Conservation (phyloP, 23 red algal species). For the Gracilaria vermiculophylla region DNA sequence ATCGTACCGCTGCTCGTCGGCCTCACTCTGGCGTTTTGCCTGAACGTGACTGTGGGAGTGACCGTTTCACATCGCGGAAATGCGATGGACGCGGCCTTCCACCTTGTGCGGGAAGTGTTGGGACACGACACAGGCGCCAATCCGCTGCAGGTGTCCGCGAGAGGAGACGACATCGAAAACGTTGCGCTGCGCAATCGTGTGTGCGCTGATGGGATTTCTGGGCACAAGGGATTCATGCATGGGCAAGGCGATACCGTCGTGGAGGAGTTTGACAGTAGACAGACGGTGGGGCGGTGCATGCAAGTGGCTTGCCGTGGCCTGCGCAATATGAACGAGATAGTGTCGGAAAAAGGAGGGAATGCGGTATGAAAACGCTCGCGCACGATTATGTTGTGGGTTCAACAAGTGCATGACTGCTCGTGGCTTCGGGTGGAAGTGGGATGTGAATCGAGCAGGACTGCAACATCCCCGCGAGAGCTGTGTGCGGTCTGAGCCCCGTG, state of each 20-base stretch:
- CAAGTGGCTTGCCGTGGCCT: neutral
- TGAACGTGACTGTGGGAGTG: neutral
- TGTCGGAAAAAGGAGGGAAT: neutral
- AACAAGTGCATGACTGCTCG: too few relatives aligned
- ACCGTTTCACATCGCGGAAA: neutral
- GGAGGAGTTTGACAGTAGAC: neutral
- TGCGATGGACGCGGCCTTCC: neutral
- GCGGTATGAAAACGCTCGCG: too few relatives aligned
- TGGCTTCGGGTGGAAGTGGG: too few relatives aligned
- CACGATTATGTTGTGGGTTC: too few relatives aligned
- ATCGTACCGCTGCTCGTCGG: neutral
- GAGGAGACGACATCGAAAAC: neutral
- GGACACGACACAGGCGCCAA: conserved; percentile 8
- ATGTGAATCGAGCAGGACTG: too few relatives aligned
- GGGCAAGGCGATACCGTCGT: neutral
- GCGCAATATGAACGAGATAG: neutral
- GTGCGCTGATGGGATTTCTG: neutral
- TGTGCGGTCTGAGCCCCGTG: too few relatives aligned
- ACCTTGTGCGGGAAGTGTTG: neutral
- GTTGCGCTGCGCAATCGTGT: neutral
- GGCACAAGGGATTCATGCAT: neutral
- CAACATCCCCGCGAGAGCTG: too few relatives aligned
- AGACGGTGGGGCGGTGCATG: neutral
- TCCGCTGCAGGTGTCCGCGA: neutral
- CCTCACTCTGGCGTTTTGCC: neutral